phyloP scores from a whole-genome alignment of 768 basidiomycete genomes.

The Tulasnella sp. region DNA sequence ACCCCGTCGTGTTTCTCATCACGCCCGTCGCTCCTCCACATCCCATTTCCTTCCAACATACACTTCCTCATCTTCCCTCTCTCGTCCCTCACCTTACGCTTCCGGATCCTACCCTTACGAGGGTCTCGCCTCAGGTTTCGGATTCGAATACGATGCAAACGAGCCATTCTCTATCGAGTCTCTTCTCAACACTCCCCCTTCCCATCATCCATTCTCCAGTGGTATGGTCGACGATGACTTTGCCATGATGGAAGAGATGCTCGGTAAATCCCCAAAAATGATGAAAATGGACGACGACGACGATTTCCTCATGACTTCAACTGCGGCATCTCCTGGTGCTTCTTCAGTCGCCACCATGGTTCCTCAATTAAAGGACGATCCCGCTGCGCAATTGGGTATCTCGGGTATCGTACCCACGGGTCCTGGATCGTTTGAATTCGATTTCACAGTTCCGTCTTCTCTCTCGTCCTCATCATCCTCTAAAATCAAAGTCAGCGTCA shows the following conservation, averaged over 20 bases:
- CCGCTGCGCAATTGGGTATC: background rate
- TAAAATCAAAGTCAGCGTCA: constrained; percentile 10
- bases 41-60: background rate
- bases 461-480: background rate
- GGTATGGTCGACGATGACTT: background rate
- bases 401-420: constrained; percentile 8
- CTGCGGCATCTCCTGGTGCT: background rate
- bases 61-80: background rate
- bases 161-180: background rate
- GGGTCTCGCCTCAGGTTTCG: background rate
- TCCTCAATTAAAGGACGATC: background rate
- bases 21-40: background rate
- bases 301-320: background rate
- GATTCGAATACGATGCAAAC: constrained; percentile 8
- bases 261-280: too few species aligned
- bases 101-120: background rate
- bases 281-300: background rate
- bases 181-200: background rate
- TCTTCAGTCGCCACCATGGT: background rate
- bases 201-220: background rate
- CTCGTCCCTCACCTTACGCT: background rate
- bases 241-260: background rate
- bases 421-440: constrained; percentile 12
- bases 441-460: constrained; percentile 8
- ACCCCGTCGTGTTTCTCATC: background rate